Evolutionary conservation across 345 rosid species (phyloP).

Genomic region (Salix brachista): DNA sequence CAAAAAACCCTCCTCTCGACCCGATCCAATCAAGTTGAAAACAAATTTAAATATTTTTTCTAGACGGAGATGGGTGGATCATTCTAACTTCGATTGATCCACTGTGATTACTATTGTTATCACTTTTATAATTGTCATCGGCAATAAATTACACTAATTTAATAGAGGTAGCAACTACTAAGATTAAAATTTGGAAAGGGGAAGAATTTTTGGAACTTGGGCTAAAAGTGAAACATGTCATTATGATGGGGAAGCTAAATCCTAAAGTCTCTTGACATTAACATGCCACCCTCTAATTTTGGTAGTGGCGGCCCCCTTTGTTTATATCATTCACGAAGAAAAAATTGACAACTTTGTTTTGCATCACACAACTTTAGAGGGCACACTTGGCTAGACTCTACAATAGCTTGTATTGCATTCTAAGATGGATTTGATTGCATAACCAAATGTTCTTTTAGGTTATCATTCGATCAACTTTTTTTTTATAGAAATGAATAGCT

Average conservation of each 20-base stretch:
- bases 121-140: too few species aligned
- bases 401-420: background rate
- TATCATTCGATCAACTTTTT: background rate
- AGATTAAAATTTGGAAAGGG: background rate
- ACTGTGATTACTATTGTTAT: too few species aligned
- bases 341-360: too few species aligned
- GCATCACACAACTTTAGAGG: too few species aligned
- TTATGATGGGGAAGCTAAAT: background rate
- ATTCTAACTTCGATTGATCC: too few species aligned
- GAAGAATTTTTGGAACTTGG: conserved; percentile 8
- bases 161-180: background rate
- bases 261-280: background rate
- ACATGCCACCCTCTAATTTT: background rate
- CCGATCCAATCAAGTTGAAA: too few species aligned
- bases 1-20: too few species aligned
- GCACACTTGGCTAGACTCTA: background rate
- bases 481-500: too few species aligned
- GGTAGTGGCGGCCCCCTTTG: background rate
- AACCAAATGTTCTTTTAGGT: background rate
- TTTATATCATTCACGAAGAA: background rate
- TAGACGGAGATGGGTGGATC: too few species aligned
- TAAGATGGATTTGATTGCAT: background rate
- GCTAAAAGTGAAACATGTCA: background rate
- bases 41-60: too few species aligned
- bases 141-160: too few species aligned